Evolutionary conservation across 148 eudicot genomes (phyloP).

Genomic region (Diospyros kaki): DNA sequence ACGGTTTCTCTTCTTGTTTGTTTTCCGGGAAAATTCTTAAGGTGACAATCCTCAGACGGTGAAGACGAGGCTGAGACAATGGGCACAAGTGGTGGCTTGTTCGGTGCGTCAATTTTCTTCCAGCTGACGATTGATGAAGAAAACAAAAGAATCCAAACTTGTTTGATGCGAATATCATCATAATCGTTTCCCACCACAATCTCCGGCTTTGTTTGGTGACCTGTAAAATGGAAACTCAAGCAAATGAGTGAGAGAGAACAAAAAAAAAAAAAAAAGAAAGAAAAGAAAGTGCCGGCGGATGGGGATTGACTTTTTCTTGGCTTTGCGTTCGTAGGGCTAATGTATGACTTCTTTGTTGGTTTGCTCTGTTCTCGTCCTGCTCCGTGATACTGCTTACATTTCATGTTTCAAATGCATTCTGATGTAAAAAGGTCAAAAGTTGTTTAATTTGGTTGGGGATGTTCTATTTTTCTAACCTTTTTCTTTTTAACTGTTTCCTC

Average conservation of each 20-base stretch:
- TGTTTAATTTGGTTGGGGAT: not conserved
- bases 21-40: constrained; percentile 18
- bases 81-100: constrained; percentile 96
- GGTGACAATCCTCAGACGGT: constrained; percentile 76
- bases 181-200: constrained; percentile 4
- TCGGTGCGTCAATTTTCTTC: constrained; percentile 56
- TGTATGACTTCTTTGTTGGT: not conserved
- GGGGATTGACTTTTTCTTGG: constrained; percentile 9
- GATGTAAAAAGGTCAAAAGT: constrained; percentile 5
- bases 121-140: constrained; percentile 9
- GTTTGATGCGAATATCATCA: constrained; percentile 3
- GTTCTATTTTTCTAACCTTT: not conserved
- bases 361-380: not conserved
- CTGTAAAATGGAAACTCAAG: not conserved
- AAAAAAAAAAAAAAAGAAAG: not conserved
- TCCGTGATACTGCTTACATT: not conserved
- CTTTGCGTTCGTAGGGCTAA: not conserved
- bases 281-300: not conserved
- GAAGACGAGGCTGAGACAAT: constrained; percentile 75
- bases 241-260: no score
- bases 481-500: not conserved
- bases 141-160: not conserved
- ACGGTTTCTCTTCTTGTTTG: not conserved
- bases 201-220: not conserved
- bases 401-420: constrained; percentile 2